Base-by-base conservation (phyloP, 805 yeast genomes). In the Ascoidea rubescens region DNA sequence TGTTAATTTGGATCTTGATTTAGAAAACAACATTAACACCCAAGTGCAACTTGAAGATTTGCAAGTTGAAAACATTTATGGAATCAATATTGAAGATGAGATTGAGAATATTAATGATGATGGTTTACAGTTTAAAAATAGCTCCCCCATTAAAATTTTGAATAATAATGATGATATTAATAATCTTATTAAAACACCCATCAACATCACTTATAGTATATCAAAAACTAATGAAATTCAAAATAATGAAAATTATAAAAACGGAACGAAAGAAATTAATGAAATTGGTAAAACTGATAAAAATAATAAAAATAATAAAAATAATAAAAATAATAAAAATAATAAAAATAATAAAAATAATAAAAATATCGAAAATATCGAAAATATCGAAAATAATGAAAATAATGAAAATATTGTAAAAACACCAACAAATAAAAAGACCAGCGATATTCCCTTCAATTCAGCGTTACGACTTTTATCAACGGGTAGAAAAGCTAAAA, bases 401-500 rank as follows among this genome's bases (percentile, higher is more conserved):
- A 46, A 21, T 31, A 31, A 32, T 21, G 46, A 16, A 6, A 42
- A 16, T 16, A 45, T 10, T 10, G 17, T 28, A 12, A 32, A n/a
- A 32, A 43, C 53, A 21, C 48, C 49, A 31, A 42, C 46, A 52
- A 45, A 54, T 54, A 3, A 48, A 54, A 8, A 45, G 51, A 16
- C 31, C 52, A 30, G 33, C 46, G 14, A 48, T 54, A 4, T 52
- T 55, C 3, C 45, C 56, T 43, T 54, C 56, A 7, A 53, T 57
- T 16, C 48, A 52, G 5, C 47, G 17, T 46, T 56, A 33, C n/a
- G n/a, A n/a, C 6, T 44, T 12, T 51, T 54, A 5, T 48, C 59
- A n/a, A 59, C 57, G 56, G 62, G 74, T 1, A 64, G 86, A 50
- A 74, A 77, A 46, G 95, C 95, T 1, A 81, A 82, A 48, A 72